phyloP scores from a whole-genome alignment of 371 early-diverging fungal genomes.

The Circinella minor region DNA sequence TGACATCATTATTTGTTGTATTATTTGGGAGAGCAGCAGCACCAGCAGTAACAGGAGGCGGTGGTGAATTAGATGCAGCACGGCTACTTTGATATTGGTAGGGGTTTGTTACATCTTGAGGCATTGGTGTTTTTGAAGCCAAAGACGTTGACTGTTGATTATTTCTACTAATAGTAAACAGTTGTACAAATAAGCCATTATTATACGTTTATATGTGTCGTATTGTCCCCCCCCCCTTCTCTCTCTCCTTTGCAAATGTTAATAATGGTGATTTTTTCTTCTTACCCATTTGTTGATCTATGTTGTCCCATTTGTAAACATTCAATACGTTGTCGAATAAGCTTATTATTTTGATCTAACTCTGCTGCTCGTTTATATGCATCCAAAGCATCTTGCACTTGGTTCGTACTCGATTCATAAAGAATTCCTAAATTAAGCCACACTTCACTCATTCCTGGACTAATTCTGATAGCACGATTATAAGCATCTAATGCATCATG shows the following conservation, averaged over 20 bases:
- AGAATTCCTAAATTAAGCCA: conserved; percentile 96
- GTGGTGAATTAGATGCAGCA: conserved; percentile 5
- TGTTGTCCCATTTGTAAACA: background rate
- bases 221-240: too few species aligned
- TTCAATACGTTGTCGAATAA: conserved; percentile 81
- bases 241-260: too few species aligned
- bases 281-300: conserved; percentile 5
- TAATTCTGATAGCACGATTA: conserved; percentile 91
- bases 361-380: conserved; percentile 90
- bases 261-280: background rate
- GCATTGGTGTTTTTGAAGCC: conserved; percentile 2
- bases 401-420: conserved; percentile 98
- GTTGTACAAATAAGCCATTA: too few species aligned
- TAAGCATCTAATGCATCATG: conserved; percentile 98
- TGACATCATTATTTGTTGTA: too few species aligned
- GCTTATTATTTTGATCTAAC: conserved; percentile 61
- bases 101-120: conserved; percentile 16
- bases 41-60: background rate
- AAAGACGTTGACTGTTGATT: background rate
- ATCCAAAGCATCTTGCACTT: conserved; percentile 94
- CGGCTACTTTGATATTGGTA: conserved; percentile 21
- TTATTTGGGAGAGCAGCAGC: too few species aligned
- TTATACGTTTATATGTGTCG: too few species aligned
- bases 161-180: background rate
- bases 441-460: conserved; percentile 94